These are phyloP conservation scores for Yamadazyma scolyti DNA, from an alignment of 805 yeast species.

Conservation along the genomic window DNA sequence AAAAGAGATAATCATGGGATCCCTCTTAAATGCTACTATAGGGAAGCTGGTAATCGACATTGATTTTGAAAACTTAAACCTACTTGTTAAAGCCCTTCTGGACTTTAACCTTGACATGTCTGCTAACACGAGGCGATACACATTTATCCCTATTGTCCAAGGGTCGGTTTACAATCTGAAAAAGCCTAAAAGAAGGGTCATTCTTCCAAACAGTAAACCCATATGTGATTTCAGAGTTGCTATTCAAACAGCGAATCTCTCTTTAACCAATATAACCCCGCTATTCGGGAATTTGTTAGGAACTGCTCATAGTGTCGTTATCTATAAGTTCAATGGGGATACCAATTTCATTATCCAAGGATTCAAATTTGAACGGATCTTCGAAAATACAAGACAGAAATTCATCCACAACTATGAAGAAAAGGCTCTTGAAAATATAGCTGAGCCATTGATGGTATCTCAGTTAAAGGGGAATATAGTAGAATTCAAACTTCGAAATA, in stretches of 20 bases:
- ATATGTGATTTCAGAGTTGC: constrained; percentile 39
- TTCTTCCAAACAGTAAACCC: constrained; percentile 13
- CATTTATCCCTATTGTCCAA: not conserved
- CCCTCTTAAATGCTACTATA: too few relatives aligned
- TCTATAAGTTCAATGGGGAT: constrained; percentile 18
- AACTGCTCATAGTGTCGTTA: constrained; percentile 11
- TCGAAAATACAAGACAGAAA: constrained; percentile 4
- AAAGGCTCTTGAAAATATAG: constrained; percentile 3
- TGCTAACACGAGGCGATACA: constrained; percentile 1
- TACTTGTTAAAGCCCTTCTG: constrained; percentile 5
- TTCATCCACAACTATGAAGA: constrained; percentile 21
- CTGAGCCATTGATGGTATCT: constrained; percentile 8
- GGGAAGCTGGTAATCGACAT: constrained; percentile 2
- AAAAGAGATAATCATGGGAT: too few relatives aligned
- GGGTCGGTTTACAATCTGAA: constrained; percentile 9
- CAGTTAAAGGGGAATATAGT: constrained; percentile 2
- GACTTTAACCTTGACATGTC: not conserved
- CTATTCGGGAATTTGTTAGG: constrained; percentile 23
- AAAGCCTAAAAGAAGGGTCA: constrained; percentile 14
- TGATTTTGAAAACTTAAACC: constrained; percentile 2
- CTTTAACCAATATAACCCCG: constrained; percentile 14
- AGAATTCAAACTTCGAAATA: constrained; percentile 7
- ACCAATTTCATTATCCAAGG: constrained; percentile 19
- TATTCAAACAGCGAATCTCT: constrained; percentile 16
- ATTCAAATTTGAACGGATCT: constrained; percentile 14